A percentile compares a stretch with the other conserved stretches of the same genome.
Evolutionary conservation across 768 basidiomycete genomes (phyloP).

Genomic region (Pulveroboletus frians): DNA sequence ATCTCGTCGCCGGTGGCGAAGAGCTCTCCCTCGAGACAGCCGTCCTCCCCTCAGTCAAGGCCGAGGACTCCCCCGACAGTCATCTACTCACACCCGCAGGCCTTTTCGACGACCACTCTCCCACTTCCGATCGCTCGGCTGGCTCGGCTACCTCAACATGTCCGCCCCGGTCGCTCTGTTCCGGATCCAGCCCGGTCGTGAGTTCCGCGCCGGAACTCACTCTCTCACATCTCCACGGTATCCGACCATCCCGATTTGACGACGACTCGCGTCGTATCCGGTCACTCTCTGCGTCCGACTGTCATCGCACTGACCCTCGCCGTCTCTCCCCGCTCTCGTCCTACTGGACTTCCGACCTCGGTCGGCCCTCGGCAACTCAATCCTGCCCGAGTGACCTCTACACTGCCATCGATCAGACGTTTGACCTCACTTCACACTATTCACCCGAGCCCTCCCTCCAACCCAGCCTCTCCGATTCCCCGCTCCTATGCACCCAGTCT

Average conservation of each 20-base stretch:
- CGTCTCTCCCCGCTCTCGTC: slow-evolving; percentile 31
- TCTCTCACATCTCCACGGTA: slow-evolving; percentile 18
- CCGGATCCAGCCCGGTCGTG: slow-evolving; percentile 21
- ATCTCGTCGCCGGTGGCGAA: slow-evolving; percentile 76
- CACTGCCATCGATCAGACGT: slow-evolving; percentile 20
- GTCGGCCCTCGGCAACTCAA: slow-evolving; percentile 23
- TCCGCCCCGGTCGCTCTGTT: slow-evolving; percentile 23
- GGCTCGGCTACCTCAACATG: slow-evolving; percentile 25
- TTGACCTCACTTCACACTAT: slow-evolving; percentile 17
- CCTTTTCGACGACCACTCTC: slow-evolving; percentile 29
- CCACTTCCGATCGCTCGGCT: slow-evolving; percentile 29
- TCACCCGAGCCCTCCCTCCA: slow-evolving; percentile 24
- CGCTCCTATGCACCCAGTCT: slow-evolving; percentile 25
- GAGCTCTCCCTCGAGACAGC: slow-evolving; percentile 53
- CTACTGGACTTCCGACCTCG: slow-evolving; percentile 25
- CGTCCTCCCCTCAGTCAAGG: slow-evolving; percentile 49
- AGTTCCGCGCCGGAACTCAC: slow-evolving; percentile 24
- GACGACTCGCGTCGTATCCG: slow-evolving; percentile 29
- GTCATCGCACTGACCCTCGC: slow-evolving; percentile 26
- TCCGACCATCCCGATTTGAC: slow-evolving; percentile 21
- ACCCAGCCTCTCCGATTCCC: slow-evolving; percentile 25
- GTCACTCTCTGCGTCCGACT: slow-evolving; percentile 28
- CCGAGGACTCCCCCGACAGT: slow-evolving; percentile 48
- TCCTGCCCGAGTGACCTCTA: slow-evolving; percentile 23
- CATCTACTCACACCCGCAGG: slow-evolving; percentile 38